Evolutionary conservation across 1,284 basidiomycete species (phyloP).

Genomic region (Ganoderma sinense): DNA sequence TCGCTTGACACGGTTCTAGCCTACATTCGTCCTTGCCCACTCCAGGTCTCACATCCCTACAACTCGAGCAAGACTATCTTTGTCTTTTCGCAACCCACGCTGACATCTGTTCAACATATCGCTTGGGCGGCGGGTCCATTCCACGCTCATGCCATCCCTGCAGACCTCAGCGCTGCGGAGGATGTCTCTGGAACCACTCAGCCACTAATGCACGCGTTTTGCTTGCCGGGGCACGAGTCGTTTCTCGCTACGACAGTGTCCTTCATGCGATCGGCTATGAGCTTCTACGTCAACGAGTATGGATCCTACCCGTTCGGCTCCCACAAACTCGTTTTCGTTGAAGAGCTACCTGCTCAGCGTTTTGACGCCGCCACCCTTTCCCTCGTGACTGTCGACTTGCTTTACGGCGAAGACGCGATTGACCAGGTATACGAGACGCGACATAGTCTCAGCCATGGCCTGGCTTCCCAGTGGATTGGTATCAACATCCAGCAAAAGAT

Average conservation of each 20-base stretch:
- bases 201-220: slow-evolving; percentile 93
- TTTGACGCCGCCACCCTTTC: slow-evolving; percentile 89
- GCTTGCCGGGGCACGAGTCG: slow-evolving; percentile 87
- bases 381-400: slow-evolving; percentile 82
- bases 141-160: slow-evolving; percentile 77
- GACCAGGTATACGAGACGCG: slow-evolving; percentile 95
- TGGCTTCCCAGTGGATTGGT: slow-evolving; percentile 97
- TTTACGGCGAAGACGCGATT: slow-evolving; percentile 90
- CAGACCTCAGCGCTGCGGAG: slow-evolving; percentile 63
- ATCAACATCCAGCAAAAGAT: slow-evolving; percentile 96
- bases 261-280: slow-evolving; percentile 90
- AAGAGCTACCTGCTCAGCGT: slow-evolving; percentile 82
- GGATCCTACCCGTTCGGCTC: slow-evolving; percentile 97
- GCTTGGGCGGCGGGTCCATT: slow-evolving; percentile 97
- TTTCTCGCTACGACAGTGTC: slow-evolving; percentile 74
- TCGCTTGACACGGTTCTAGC: not conserved
- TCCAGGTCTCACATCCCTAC: slow-evolving; percentile 90
- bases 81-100: slow-evolving; percentile 88
- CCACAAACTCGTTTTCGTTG: slow-evolving; percentile 96
- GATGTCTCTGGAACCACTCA: slow-evolving; percentile 73
- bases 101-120: slow-evolving; percentile 95
- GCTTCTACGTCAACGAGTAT: slow-evolving; percentile 91
- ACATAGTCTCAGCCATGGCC: slow-evolving; percentile 85
- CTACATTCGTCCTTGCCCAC: not conserved
- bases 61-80: slow-evolving; percentile 96